Evolutionary conservation across 2,329 filamentous ascomycete genomes (phyloP), one percentile per base, ranked within the genome.

Genomic region (Teratosphaeria zuluensis): DNA sequence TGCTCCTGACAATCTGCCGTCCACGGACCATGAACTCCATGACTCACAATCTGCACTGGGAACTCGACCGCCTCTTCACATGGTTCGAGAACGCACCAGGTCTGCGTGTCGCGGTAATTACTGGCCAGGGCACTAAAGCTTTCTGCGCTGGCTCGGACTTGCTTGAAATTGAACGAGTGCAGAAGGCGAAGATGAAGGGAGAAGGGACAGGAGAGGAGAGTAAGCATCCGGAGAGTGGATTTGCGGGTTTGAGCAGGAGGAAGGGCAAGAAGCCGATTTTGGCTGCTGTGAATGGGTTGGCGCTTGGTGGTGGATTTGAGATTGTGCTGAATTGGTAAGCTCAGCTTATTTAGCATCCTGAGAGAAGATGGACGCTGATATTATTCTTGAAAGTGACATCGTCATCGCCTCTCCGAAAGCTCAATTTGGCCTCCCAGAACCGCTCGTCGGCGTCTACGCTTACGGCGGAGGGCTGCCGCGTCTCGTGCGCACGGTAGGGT

Each of bases 221-320:
- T 56, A 54, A 56, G 16, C 64, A 65, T 11, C 61, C 65, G 16
- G 61, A 63, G 33, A 67, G 67, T 56, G 61, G 82, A 0, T 81
- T 82, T 64, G 77, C 72, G 21, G 82, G 80, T 0, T 65, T 86
- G 16, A 81, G 78, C 48, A 74, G 78, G 31, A 74, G 83, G 7
- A 69, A 70, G 11, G 83, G 83, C 1, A 83, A 81, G 72, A 84
- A 84, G 68, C 81, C 81, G 0, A 74, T 83, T 56, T 79, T 84
- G 66, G 80, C 80, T 7, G 81, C 81, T 1, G 79, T 83, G 1
- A 84, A 83, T 67, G 81, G 81, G 0, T 75, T 80, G 58, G 79
- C 80, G 0, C 70, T 81, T 28, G 81, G 81, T 0, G 81, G 80
- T 2, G 81, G 81, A 0, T 82, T 81, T 61, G 81, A 83, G 68